These are phyloP conservation scores for Curvularia sp. DNA, from an alignment of 2,329 filamentous ascomycete species.

Conservation along the genomic window DNA sequence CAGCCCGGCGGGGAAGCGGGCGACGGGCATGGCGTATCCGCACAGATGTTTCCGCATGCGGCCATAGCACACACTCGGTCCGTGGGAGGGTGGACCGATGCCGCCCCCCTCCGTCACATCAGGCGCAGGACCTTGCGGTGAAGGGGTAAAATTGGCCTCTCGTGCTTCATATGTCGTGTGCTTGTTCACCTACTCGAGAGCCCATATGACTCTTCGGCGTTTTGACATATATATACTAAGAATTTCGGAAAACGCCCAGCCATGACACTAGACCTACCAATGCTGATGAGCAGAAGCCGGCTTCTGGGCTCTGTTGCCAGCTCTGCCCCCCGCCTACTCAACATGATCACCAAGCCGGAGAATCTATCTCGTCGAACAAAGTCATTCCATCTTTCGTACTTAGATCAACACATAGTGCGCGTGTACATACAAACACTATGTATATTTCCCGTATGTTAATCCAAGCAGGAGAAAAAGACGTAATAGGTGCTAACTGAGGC, in stretches of 20 bases:
- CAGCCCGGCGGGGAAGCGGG: slow-evolving; percentile 37
- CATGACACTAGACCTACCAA: slow-evolving; percentile 31
- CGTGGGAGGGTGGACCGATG: slow-evolving; percentile 33
- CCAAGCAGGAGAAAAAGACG: not conserved
- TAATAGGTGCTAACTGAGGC: slow-evolving; percentile 6
- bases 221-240: slow-evolving; percentile 30
- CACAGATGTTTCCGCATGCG: slow-evolving; percentile 25
- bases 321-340: slow-evolving; percentile 23
- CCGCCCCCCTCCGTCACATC: slow-evolving; percentile 35
- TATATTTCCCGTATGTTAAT: slow-evolving; percentile 36
- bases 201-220: slow-evolving; percentile 29
- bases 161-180: slow-evolving; percentile 31
- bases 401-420: slow-evolving; percentile 44
- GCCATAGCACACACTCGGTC: slow-evolving; percentile 33
- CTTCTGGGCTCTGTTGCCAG: slow-evolving; percentile 25
- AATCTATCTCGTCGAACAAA: slow-evolving; percentile 27
- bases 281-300: slow-evolving; percentile 28
- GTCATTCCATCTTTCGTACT: slow-evolving; percentile 38
- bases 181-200: slow-evolving; percentile 32
- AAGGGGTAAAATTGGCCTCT: slow-evolving; percentile 39
- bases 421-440: slow-evolving; percentile 42
- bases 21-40: slow-evolving; percentile 10
- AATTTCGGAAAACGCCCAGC: slow-evolving; percentile 22
- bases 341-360: slow-evolving; percentile 38
- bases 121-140: slow-evolving; percentile 39